A percentile compares a stretch with the other conserved stretches of the same genome.
Conservation (phyloP, 768 basidiomycete genomes). For the Trametes coccinea region DNA sequence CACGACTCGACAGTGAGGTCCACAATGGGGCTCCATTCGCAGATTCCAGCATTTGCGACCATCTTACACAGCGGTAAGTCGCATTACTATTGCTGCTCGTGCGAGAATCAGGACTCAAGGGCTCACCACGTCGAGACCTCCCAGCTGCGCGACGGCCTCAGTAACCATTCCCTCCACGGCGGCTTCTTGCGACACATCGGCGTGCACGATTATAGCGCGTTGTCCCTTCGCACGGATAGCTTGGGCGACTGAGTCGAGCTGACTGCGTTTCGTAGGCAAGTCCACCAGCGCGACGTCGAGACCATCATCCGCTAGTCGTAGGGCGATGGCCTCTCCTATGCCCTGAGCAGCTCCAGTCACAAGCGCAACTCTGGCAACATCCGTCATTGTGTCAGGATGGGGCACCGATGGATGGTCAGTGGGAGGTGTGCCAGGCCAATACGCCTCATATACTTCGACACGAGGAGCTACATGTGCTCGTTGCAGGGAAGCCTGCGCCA, state of each 20-base stretch:
- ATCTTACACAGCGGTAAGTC: constrained; percentile 17
- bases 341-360: constrained; percentile 34
- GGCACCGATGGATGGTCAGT: neutral
- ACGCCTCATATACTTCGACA: too few species aligned
- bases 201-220: constrained; percentile 31
- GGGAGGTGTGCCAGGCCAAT: too few species aligned
- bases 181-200: constrained; percentile 43
- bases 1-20: constrained; percentile 32
- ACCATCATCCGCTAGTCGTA: constrained; percentile 32
- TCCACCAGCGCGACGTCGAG: constrained; percentile 26
- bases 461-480: too few species aligned
- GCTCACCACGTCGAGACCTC: constrained; percentile 49
- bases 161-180: constrained; percentile 45
- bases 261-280: constrained; percentile 17
- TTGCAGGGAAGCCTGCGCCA: too few species aligned
- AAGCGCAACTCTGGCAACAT: constrained; percentile 23
- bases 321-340: constrained; percentile 31
- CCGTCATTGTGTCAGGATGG: too few species aligned
- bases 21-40: constrained; percentile 7
- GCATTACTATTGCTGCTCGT: neutral
- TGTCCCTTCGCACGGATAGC: constrained; percentile 27
- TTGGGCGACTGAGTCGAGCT: constrained; percentile 17
- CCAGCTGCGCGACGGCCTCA: constrained; percentile 32
- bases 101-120: neutral
- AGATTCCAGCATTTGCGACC: constrained; percentile 32